Evolutionary conservation across 2,329 filamentous ascomycete species (phyloP).

Genomic region (Atkinsonella hypoxylon): DNA sequence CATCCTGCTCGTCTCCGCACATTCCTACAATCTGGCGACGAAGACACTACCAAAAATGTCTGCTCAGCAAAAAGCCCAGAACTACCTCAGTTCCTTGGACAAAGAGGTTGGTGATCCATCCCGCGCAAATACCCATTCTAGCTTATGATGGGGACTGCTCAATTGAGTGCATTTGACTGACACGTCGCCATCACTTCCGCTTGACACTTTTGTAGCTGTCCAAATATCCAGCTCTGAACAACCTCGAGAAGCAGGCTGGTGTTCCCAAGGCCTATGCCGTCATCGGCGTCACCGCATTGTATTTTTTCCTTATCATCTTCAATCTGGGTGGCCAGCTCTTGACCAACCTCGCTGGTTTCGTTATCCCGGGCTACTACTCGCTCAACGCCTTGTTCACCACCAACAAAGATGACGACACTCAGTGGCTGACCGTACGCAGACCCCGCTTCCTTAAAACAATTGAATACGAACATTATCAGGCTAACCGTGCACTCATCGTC

Average conservation of each 20-base stretch:
- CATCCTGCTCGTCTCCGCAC: neutral
- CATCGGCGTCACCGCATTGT: conserved; percentile 63
- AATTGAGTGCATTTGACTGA: conserved; percentile 7
- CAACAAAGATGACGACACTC: conserved; percentile 66
- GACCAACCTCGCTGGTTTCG: conserved; percentile 76
- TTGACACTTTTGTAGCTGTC: conserved; percentile 46
- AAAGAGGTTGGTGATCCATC: conserved; percentile 53
- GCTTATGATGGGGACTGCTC: conserved; percentile 10
- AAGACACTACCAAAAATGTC: conserved; percentile 41
- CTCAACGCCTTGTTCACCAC: conserved; percentile 63
- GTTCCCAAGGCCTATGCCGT: conserved; percentile 78
- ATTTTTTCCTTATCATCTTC: conserved; percentile 88
- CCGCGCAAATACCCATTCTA: conserved; percentile 4
- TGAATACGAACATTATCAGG: neutral
- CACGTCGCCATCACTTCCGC: conserved; percentile 4
- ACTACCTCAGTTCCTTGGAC: conserved; percentile 69
- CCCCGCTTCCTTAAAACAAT: neutral
- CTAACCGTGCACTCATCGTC: conserved; percentile 10
- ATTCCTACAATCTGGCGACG: conserved; percentile 8
- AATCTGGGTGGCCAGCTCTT: conserved; percentile 83
- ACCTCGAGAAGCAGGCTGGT: conserved; percentile 73
- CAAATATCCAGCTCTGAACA: conserved; percentile 73
- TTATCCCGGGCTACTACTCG: conserved; percentile 77
- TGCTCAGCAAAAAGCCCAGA: conserved; percentile 64
- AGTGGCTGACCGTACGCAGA: conserved; percentile 58